phyloP scores from a whole-genome alignment of 2,329 filamentous ascomycete species.

The Aureobasidium sp. region DNA sequence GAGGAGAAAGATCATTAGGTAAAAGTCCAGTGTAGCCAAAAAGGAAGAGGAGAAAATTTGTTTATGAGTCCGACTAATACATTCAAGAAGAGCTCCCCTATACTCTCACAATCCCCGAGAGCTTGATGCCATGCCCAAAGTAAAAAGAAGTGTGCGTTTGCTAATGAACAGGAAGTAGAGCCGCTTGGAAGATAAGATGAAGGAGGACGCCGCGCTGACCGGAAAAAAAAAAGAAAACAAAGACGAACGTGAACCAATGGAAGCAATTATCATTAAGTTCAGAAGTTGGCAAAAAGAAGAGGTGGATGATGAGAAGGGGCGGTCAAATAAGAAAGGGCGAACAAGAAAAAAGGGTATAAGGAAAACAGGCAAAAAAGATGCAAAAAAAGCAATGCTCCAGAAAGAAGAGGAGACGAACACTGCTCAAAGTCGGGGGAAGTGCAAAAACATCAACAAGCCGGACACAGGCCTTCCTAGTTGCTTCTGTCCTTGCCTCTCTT shows the following conservation, averaged over 20 bases:
- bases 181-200: not conserved
- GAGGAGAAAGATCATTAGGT: not conserved
- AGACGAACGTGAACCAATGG: conserved; percentile 1
- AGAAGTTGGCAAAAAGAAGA: not conserved
- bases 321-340: not conserved
- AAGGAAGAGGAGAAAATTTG: not conserved
- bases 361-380: not conserved
- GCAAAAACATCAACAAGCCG: not conserved
- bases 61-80: not conserved
- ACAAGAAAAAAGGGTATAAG: conserved; percentile 11
- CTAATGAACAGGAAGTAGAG: not conserved
- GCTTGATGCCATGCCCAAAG: not conserved
- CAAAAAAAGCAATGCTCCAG: not conserved
- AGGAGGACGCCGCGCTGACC: conserved; percentile 4
- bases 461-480: conserved; percentile 10
- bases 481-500: conserved; percentile 60
- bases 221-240: not conserved
- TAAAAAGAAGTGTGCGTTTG: not conserved
- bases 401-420: not conserved
- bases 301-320: not conserved
- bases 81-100: not conserved
- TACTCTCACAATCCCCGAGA: not conserved
- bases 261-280: conserved; percentile 10
- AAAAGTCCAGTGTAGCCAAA: not conserved
- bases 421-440: not conserved